A percentile compares a stretch with the other conserved stretches of the same genome.
phyloP scores from a whole-genome alignment of 805 yeast species.

The Tetrapisispora pingtungensis region DNA sequence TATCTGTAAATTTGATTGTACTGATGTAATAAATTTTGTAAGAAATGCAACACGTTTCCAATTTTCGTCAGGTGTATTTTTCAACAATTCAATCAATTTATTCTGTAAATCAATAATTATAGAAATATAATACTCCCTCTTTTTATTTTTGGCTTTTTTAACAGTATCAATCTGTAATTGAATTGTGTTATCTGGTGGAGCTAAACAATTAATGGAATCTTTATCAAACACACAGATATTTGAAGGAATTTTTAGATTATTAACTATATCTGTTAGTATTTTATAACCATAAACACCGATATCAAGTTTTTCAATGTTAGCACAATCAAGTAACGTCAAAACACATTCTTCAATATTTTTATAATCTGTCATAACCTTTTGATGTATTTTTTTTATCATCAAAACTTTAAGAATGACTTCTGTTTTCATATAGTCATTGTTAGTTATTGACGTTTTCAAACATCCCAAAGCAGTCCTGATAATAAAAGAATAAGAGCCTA shows the following conservation, averaged over 20 bases:
- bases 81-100: slow-evolving; percentile 20
- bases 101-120: slow-evolving; percentile 37
- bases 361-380: slow-evolving; percentile 49
- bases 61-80: slow-evolving; percentile 19
- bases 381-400: slow-evolving; percentile 45
- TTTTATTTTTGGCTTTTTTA: slow-evolving; percentile 50
- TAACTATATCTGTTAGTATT: slow-evolving; percentile 36
- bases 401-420: slow-evolving; percentile 57
- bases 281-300: slow-evolving; percentile 46
- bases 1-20: slow-evolving; percentile 47
- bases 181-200: slow-evolving; percentile 53
- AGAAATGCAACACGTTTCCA: slow-evolving; percentile 50
- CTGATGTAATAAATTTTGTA: slow-evolving; percentile 39
- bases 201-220: slow-evolving; percentile 33
- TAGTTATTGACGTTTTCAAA: slow-evolving; percentile 39
- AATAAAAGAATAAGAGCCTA: slow-evolving; percentile 53
- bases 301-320: slow-evolving; percentile 44
- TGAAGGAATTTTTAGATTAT: slow-evolving; percentile 40
- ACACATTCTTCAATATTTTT: slow-evolving; percentile 40
- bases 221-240: slow-evolving; percentile 44
- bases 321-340: slow-evolving; percentile 42
- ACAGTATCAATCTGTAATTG: slow-evolving; percentile 52
- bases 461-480: slow-evolving; percentile 34
- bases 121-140: slow-evolving; percentile 36
- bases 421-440: slow-evolving; percentile 43